Base-by-base conservation (phyloP, 495 filamentous ascomycete genomes). In the Aspergillus bridgeri region DNA sequence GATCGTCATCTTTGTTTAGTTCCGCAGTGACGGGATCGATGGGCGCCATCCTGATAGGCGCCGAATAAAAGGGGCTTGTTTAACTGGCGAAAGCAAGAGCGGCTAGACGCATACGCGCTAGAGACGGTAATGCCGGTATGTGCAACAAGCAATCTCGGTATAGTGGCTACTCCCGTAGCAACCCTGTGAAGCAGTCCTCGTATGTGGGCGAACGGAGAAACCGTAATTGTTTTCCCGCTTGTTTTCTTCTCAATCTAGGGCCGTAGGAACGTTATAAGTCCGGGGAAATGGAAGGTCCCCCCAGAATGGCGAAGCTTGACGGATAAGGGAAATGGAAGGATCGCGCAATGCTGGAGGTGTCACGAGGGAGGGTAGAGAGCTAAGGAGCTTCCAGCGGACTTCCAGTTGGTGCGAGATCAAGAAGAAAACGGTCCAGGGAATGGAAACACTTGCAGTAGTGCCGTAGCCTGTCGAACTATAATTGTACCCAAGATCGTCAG, bases 1-100 rank as follows among this genome's bases (percentile, higher is more conserved):
- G 64, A 17, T 73, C 77, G 27, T 75, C 72, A 1, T 77, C 71
- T 19, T 62, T 58, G 49, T 66, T 65, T 48, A 71, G 70, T 52
- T 69, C 68, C 22, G 62, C 66, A 15, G 59, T 58, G 56, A 67
- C 62, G 42, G 69, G 65, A 50, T 64, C 61, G 48, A 69, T 56
- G 11, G 69, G 61, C 1, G 68, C 53, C 76, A 77, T 77, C 49
- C 23, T 22, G 29, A 13, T n/a, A 24, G 15, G 20, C 19, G 53
- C 50, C 19, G 7, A 20, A 8, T 13, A 21, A 20, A 11, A 47
- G 44, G 44, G 18, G 44, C 6, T 23, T 21, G 48, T 50, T 25
- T 21, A 24, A 24, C 23, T 11, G 20, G 23, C 21, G 8, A n/a
- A 24, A 50, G 22, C 27, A 29, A 6, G 27, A 29, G 11, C 3